Conservation (phyloP, 805 yeast genomes). For the Cyberlindnera maclurae region DNA sequence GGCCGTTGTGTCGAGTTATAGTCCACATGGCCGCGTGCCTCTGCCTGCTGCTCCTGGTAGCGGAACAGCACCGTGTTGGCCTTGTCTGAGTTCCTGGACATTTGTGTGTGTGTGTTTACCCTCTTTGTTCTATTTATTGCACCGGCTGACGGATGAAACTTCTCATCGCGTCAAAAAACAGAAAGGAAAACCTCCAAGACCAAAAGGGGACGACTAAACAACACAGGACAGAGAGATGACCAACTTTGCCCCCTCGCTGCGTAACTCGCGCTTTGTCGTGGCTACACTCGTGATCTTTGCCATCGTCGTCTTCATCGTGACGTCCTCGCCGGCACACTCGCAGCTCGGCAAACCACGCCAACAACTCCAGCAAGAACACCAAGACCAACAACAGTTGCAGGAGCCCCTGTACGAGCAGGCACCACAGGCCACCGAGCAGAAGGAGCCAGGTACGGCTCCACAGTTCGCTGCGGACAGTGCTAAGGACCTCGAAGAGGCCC, state of each 20-base stretch:
- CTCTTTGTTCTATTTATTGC: no score
- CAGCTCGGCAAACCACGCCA: constrained; percentile 11
- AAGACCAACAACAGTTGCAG: no score
- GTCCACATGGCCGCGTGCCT: constrained; percentile 51
- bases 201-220: constrained; percentile 1
- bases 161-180: background rate
- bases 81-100: constrained; percentile 76
- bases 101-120: constrained; percentile 17
- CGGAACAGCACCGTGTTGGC: constrained; percentile 66
- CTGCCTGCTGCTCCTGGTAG: constrained; percentile 55
- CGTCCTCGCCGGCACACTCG: constrained; percentile 31
- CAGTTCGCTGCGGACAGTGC: constrained; percentile 20
- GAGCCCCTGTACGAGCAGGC: no score
- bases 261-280: constrained; percentile 46
- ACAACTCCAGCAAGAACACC: no score
- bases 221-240: no score
- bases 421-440: background rate
- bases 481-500: constrained; percentile 4
- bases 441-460: constrained; percentile 13
- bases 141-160: no score
- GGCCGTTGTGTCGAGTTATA: constrained; percentile 56
- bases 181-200: background rate
- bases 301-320: constrained; percentile 41
- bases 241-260: constrained; percentile 18
- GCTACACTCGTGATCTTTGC: constrained; percentile 45